phyloP scores from a whole-genome alignment of 2,329 filamentous ascomycete species.

The Claviceps sp. region DNA sequence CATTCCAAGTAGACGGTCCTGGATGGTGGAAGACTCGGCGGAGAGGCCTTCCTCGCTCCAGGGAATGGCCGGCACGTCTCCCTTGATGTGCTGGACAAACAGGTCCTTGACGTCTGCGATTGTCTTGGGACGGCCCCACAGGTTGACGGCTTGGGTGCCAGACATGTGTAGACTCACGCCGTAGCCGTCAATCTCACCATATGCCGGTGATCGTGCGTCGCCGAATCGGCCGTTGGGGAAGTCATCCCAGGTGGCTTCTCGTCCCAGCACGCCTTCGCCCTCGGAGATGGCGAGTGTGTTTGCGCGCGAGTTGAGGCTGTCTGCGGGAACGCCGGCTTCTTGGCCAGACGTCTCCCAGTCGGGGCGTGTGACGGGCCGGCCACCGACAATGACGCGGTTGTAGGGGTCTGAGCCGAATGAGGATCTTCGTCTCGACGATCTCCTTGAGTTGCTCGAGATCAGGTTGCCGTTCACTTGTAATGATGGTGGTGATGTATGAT shows the following conservation, averaged over 20 bases:
- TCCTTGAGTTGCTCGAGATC: constrained; percentile 21
- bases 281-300: constrained; percentile 90
- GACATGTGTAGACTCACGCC: constrained; percentile 90
- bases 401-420: constrained; percentile 73
- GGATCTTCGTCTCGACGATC: constrained; percentile 49
- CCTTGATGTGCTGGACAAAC: constrained; percentile 70
- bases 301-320: constrained; percentile 61
- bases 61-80: constrained; percentile 67
- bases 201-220: constrained; percentile 82
- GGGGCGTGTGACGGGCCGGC: constrained; percentile 42
- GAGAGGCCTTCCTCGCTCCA: constrained; percentile 88
- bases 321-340: constrained; percentile 64
- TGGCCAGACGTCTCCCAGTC: constrained; percentile 60
- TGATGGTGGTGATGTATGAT: constrained; percentile 13
- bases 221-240: constrained; percentile 95
- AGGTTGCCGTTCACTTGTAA: constrained; percentile 36
- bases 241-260: constrained; percentile 97
- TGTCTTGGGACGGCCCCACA: constrained; percentile 72
- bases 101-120: constrained; percentile 60
- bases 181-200: constrained; percentile 96
- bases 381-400: constrained; percentile 75
- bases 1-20: constrained; percentile 57
- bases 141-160: constrained; percentile 63
- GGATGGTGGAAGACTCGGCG: constrained; percentile 73
- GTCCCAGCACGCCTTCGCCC: constrained; percentile 74